Evolutionary conservation across 2,329 filamentous ascomycete species (phyloP).

Genomic region (Arthrinium phaeospermum): DNA sequence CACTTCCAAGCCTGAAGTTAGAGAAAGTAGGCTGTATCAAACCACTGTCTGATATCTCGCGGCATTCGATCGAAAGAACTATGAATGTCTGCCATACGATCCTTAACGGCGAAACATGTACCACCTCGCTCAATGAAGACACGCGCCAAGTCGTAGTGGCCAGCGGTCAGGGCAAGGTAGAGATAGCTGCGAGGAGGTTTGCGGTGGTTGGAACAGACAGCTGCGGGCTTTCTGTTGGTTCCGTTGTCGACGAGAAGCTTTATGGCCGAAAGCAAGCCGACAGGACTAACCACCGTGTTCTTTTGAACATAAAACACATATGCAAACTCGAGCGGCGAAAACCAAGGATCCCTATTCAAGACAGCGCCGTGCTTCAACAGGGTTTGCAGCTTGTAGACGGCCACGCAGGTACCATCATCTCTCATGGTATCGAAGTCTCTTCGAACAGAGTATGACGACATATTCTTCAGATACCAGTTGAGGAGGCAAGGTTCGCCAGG

Average conservation of each 20-base stretch:
- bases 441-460: rapidly evolving
- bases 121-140: background rate
- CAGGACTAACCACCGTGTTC: background rate
- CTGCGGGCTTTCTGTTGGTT: background rate
- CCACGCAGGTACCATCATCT: background rate
- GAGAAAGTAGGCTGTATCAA: background rate
- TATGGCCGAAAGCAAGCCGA: background rate
- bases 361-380: background rate
- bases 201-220: no score
- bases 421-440: background rate
- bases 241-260: background rate
- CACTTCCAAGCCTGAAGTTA: rapidly evolving
- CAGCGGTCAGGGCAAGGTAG: background rate
- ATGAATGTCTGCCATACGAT: background rate
- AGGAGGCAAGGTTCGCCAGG: background rate
- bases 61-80: background rate
- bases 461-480: background rate
- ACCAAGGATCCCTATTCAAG: rapidly evolving
- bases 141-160: background rate
- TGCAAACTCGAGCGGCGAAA: no score
- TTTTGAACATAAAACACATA: no score
- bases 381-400: background rate
- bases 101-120: background rate
- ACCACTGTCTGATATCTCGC: background rate
- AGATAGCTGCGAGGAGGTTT: background rate